Conservation (phyloP, 1,284 basidiomycete genomes). For the Microstroma glucosiphilum region DNA sequence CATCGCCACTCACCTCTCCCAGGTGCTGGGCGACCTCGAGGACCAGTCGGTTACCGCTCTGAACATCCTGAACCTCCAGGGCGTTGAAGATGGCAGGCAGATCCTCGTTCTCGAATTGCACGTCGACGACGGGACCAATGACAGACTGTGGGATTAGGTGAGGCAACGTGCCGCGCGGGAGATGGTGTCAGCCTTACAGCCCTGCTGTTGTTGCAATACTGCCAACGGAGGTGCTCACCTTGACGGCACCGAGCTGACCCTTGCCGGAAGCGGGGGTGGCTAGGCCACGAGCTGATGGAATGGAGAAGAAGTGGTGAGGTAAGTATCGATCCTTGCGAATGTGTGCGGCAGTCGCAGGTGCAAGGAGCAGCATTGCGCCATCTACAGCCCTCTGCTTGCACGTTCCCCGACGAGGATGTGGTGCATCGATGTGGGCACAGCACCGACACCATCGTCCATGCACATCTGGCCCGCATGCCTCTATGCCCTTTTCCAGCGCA, state of each 20-base stretch:
- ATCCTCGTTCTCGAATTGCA: slow-evolving; percentile 62
- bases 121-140: slow-evolving; percentile 85
- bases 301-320: neutral
- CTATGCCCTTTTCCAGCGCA: too few relatives aligned
- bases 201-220: too few relatives aligned
- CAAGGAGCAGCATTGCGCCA: neutral
- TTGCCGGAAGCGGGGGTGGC: slow-evolving; percentile 6
- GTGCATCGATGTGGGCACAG: neutral
- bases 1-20: slow-evolving; percentile 60
- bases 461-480: too few relatives aligned
- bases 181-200: too few relatives aligned
- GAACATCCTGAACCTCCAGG: slow-evolving; percentile 88
- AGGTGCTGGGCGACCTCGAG: slow-evolving; percentile 72
- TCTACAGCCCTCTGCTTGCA: neutral
- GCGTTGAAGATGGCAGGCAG: slow-evolving; percentile 96
- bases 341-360: too few relatives aligned
- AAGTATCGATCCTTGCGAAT: neutral
- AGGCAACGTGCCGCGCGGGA: too few relatives aligned
- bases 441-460: neutral
- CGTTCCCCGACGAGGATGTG: neutral
- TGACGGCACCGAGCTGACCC: slow-evolving; percentile 5
- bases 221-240: neutral
- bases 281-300: slow-evolving; percentile 4
- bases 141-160: slow-evolving; percentile 34
- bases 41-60: slow-evolving; percentile 60